Base-by-base conservation (phyloP, 257 asterid genomes). In the Nicotiana paniculata region DNA sequence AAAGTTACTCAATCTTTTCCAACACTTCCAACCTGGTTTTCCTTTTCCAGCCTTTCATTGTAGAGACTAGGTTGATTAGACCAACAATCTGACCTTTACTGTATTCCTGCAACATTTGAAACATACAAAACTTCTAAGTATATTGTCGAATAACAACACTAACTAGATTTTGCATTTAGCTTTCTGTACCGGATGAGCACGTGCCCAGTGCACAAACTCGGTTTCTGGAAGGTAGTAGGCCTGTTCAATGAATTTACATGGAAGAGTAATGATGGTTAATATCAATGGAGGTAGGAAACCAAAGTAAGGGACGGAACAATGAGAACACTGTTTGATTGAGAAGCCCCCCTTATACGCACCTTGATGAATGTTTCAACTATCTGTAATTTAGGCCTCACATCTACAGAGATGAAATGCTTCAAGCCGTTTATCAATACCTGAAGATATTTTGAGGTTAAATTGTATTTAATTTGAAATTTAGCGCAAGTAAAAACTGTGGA, bases 161-260 rank as follows among this genome's bases (percentile, higher is more conserved):
- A 51, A 28, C 43, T 26, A 48, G 17, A 75, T 15, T 26, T 75
- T 51, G 16, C 79, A 32, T 18, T 48, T 48, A 10, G 65, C 43
- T 8, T 55, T 72, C 72, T 85, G 16, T 94, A 96, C 99, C 85
- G 97, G 98, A 88, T 96, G 99, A 84, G 92, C 92, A 6, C 97
- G 98, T 3, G 99, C 92, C 98, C 98, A 94, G 84, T 94, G 99
- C 37, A 93, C 95, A 82, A 89, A 96, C 83, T 96, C 99, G 11
- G 99, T 96, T 90, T 96, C 99, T 79, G 98, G 99, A 86, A 96
- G 98, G 86, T 94, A 96, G 90, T 91, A 96, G 39, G 99, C 99
- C 99, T 94, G 96, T 81, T 32, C 43, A 55, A 81, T 62, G 79
- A 79, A 28, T 26, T 63, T 16, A 57, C 48, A 67, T 33, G 61